Evolutionary conservation across 2,329 filamentous ascomycete genomes (phyloP).

Genomic region (Xylariales sp.): DNA sequence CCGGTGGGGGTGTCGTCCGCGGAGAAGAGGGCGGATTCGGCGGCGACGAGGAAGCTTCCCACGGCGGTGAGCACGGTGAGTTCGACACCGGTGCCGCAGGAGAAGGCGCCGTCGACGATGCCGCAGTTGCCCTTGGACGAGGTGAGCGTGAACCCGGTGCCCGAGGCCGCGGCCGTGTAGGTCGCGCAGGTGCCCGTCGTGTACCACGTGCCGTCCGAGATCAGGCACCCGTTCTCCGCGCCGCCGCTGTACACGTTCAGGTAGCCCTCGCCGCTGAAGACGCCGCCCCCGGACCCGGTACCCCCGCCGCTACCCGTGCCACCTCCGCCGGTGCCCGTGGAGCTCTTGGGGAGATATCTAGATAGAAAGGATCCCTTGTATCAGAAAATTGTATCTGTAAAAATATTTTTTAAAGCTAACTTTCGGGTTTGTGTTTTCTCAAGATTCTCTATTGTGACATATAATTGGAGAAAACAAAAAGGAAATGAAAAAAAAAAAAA

Average conservation of each 20-base stretch:
- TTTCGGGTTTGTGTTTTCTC: no score
- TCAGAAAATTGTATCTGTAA: not conserved
- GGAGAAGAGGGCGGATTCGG: constrained; percentile 3
- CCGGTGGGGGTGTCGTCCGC: constrained; percentile 1
- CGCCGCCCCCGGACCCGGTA: constrained; percentile 12
- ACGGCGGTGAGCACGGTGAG: constrained; percentile 7
- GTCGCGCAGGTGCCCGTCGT: constrained; percentile 63
- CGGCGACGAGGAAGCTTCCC: constrained; percentile 4
- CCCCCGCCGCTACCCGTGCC: not conserved
- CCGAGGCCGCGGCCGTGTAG: constrained; percentile 48
- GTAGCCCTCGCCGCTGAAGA: constrained; percentile 50
- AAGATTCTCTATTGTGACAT: no score
- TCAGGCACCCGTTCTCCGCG: constrained; percentile 59
- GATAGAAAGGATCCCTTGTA: no score
- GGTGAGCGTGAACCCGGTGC: constrained; percentile 48
- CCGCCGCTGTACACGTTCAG: constrained; percentile 50
- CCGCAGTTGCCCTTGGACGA: constrained; percentile 57
- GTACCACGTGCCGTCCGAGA: constrained; percentile 64
- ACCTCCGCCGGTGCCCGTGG: not conserved
- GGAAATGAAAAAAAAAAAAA: no score
- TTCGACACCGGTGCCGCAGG: constrained; percentile 45
- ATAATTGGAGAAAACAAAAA: no score
- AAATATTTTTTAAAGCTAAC: no score
- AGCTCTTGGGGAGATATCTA: constrained; percentile 18
- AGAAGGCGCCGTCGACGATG: constrained; percentile 47